A percentile compares a stretch with the other conserved stretches of the same genome.
phyloP scores from a whole-genome alignment of 208 protist species.

The Phytomonas sp. region DNA sequence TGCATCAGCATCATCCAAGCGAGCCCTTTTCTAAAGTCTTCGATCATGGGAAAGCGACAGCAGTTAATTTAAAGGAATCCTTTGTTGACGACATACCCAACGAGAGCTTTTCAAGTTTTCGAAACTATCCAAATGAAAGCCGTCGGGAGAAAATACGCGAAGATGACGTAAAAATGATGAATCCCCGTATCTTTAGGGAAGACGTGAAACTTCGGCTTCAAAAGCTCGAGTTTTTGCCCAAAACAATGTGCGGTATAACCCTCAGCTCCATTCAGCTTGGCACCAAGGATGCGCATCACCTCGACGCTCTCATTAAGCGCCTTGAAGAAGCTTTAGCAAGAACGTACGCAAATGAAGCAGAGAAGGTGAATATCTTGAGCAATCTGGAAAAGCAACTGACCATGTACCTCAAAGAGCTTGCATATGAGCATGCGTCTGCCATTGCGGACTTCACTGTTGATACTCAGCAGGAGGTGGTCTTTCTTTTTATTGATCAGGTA shows the following conservation, averaged over 20 bases:
- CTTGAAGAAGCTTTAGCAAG: conserved; percentile 17
- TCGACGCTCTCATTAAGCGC: conserved; percentile 21
- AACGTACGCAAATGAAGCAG: conserved; percentile 13
- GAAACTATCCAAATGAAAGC: neutral
- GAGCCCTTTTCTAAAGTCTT: conserved; percentile 26
- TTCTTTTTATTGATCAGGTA: conserved; percentile 84
- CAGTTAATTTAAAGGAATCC: conserved; percentile 40
- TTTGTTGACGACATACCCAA: conserved; percentile 68
- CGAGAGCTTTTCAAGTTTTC: conserved; percentile 25
- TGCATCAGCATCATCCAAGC: conserved; percentile 20
- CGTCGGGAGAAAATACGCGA: neutral
- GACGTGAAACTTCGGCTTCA: conserved; percentile 22
- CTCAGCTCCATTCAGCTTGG: conserved; percentile 29
- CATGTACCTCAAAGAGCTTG: conserved; percentile 1
- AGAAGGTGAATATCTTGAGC: conserved; percentile 9
- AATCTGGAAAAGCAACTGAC: conserved; percentile 35
- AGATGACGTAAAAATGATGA: conserved; percentile 5
- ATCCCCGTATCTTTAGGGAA: conserved; percentile 12
- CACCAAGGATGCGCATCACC: conserved; percentile 12
- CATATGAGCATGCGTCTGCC: neutral
- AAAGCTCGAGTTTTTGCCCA: conserved; percentile 19
- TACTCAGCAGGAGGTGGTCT: conserved; percentile 19
- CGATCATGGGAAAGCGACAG: conserved; percentile 21
- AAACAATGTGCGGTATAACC: conserved; percentile 23
- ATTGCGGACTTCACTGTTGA: neutral